These are phyloP conservation scores for Paratinospora sagittata DNA, from an alignment of 164 flowering plant species.

Conservation along the genomic window DNA sequence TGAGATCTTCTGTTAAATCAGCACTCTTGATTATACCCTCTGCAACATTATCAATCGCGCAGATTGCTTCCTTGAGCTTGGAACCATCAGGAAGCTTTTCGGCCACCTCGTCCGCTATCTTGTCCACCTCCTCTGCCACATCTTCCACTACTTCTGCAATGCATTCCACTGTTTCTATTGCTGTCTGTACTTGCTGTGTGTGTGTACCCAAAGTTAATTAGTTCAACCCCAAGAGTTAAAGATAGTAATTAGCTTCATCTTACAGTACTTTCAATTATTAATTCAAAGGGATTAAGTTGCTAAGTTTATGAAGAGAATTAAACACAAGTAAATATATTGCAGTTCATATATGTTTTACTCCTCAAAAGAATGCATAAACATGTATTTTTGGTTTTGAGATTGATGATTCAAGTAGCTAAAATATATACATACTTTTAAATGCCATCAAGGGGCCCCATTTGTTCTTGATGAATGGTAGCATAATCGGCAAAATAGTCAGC, in stretches of 20 bases:
- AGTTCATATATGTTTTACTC: too few species aligned
- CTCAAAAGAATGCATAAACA: too few species aligned
- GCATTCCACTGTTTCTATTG: constrained; percentile 23
- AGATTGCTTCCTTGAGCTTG: constrained; percentile 21
- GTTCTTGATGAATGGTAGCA: constrained; percentile 10
- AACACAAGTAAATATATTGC: too few species aligned
- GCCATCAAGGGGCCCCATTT: constrained; percentile 4
- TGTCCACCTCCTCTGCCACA: constrained; percentile 39
- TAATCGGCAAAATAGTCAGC: constrained; percentile 1
- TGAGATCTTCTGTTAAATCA: constrained; percentile 11
- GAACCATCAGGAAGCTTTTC: constrained; percentile 36
- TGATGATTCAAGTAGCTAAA: too few species aligned
- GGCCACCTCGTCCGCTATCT: constrained; percentile 32
- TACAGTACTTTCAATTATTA: too few species aligned
- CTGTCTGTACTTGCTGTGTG: constrained; percentile 33
- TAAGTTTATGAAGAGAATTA: too few species aligned
- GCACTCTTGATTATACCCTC: constrained; percentile 30
- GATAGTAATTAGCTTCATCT: too few species aligned
- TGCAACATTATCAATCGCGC: constrained; percentile 31
- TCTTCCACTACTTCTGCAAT: constrained; percentile 35
- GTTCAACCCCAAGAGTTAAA: not conserved
- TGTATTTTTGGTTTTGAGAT: too few species aligned
- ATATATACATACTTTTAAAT: constrained; percentile 4
- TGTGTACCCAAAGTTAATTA: too few species aligned
- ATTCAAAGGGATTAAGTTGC: too few species aligned